These are phyloP conservation scores for Penicillium waksmanii DNA, from an alignment of 495 filamentous ascomycete genomes.

Conservation along the genomic window DNA sequence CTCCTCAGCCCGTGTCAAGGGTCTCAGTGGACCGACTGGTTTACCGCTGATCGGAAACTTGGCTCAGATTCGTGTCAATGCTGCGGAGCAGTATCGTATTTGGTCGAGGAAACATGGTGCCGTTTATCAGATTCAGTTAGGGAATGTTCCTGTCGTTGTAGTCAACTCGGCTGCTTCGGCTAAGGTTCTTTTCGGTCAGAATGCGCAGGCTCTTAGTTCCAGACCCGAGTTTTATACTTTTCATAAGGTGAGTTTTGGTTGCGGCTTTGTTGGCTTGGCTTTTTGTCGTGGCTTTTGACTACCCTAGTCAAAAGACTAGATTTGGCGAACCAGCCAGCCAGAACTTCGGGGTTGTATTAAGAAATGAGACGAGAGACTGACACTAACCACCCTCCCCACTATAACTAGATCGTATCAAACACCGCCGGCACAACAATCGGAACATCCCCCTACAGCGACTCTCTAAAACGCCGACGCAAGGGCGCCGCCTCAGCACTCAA, in stretches of 20 bases:
- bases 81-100: constrained; percentile 61
- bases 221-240: constrained; percentile 68
- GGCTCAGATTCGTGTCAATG: constrained; percentile 60
- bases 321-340: too few relatives aligned
- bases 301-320: background rate
- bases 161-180: constrained; percentile 62
- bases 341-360: too few relatives aligned
- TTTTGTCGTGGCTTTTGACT: too few relatives aligned
- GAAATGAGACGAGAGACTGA: background rate
- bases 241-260: constrained; percentile 54
- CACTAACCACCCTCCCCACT: background rate
- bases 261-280: too few relatives aligned
- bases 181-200: constrained; percentile 60
- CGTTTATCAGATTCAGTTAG: constrained; percentile 68
- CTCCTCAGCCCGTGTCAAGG: constrained; percentile 49
- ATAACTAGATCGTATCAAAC: constrained; percentile 57
- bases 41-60: constrained; percentile 66
- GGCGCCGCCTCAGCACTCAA: constrained; percentile 66
- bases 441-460: constrained; percentile 65
- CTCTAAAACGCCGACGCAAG: constrained; percentile 65
- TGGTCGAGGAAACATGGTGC: constrained; percentile 61
- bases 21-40: constrained; percentile 58
- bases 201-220: constrained; percentile 61
- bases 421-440: constrained; percentile 70
- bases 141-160: constrained; percentile 63